Base-by-base conservation (phyloP, 495 filamentous ascomycete species). In the Aspergillus sparsus region DNA sequence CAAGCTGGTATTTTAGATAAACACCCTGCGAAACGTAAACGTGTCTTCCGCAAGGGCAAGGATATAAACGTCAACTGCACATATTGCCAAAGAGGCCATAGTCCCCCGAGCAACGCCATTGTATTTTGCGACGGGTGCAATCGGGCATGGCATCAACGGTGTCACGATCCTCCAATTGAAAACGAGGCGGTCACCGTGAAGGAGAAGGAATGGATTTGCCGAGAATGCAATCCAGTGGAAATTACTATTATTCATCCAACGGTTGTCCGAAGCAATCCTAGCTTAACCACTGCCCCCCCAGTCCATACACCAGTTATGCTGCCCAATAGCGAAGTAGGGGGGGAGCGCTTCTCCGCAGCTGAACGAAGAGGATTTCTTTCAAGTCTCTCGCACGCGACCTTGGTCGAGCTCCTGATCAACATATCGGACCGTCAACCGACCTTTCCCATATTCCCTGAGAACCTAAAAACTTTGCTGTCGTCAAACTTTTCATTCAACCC, bases 61-160 rank as follows among this genome's bases (percentile, higher is more conserved):
- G 75, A 69, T 59, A 64, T 64, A 27, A 76, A 69, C 42, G 70
- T 80, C 57, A 68, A 88, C 12, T 98, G 94, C 73, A 87, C 85
- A 57, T 80, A 86, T 64, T 98, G 94, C 74, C 82, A 87, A 50
- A 80, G 94, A 42, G 86, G 90, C 8, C 84, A 90, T 52, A 90
- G 86, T 56, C 89, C 92, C 0, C 69, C 79, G 15, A 85, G 70
- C 58, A 98, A 98, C 71, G 82, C 86, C 76, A 97, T 98, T 57
- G 94, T 98, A 7, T 94, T 96, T 70, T 98, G 94, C 74, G 92
- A 97, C 71, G 87, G 85, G 11, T 98, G 94, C 77, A 92, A 94
- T 68, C 80, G 79, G 10, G 83, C 88, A 13, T 98, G 92, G 85
- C 94, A 98, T 71, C 93, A 96, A 72, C 82, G 83, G 61, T 98